Base-by-base conservation (phyloP, 192 early-diverging fungal genomes). In the Mortierella antarctica region DNA sequence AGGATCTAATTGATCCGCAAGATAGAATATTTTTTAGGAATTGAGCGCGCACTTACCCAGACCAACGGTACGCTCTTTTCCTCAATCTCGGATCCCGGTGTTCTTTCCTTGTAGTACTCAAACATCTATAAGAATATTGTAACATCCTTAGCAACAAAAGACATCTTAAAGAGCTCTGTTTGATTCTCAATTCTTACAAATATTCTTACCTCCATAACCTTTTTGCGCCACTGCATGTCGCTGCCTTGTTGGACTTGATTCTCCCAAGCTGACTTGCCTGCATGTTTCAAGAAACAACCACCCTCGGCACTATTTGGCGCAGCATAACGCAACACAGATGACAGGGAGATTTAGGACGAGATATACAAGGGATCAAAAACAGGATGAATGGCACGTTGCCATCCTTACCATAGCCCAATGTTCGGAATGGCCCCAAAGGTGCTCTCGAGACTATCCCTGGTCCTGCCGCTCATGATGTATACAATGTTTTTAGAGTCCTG, bases 101-200 rank as follows among this genome's bases (percentile, higher is more conserved):
- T 95, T 57, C 95, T 88, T 71, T 95, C 93, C 6, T 87, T 90
- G 82, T 94, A 96, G 68, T 93, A 96, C 54, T 93, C 88, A 72
- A 96, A 92, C 58, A 96, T 92, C 85, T 88, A 31, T 2, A 49
- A 54, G 18, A 9, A 53, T 3, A 13, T 15, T 50, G 17, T 21
- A n/a, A 23, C 4, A 14, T 31, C 42, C 41, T 12, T 53, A 44
- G 14, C 31, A 31, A 31, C 31, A 31, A 31, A 31, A 31, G 31
- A 31, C 31, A 1, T 31, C 31, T 31, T 31, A 31, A 1, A 31
- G 31, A 31, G 3, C 31, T 31, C 31, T 31, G 31, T 31, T 3
- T 31, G 31, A 31, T 3, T 31, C 31, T 31, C 31, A 3, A 31
- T 31, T 31, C 31, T 31, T 3, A 31, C 31, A 31, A 3, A 3